Evolutionary conservation across 108 stramenopile species (phyloP), one percentile per base, ranked within the genome.

Genomic region (Conticribra guillardii): DNA sequence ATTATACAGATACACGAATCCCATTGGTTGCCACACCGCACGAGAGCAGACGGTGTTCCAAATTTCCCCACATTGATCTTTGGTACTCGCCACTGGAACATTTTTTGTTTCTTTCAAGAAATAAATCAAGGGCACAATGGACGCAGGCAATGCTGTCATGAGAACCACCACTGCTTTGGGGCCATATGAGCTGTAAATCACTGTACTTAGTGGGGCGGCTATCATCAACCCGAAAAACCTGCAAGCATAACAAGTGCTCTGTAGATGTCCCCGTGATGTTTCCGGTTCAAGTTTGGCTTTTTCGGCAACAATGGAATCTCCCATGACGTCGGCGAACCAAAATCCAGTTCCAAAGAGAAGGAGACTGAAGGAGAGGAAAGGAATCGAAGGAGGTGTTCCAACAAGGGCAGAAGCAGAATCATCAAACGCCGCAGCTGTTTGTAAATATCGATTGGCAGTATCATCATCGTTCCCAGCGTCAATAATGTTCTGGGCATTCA

Each of bases 261-360:
- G 93, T 16, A 87, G 77, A 22, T 82, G 74, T 17, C 93, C 93
- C 22, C 87, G 81, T 4, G 84, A 70, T n/a, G 79, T 57, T 26
- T 76, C 54, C 21, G 93, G 89, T 41, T 94, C 93, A 31, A 94
- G 66, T 61, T 91, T 94, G 24, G 93, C 93, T 63, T 91, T 94
- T 80, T 94, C 93, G 0, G 93, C 93, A 16, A 94, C 93, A 37
- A 94, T 83, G 23, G 76, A 79, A 60, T 94, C 93, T 8, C 83
- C 93, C 89, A 94, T 94, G 44, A 94, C 93, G 64, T 94, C 93
- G 0, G 90, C 92, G 46, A 90, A 63, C 92, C 92, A 93, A 69
- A 93, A 93, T 14, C 92, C 92, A 37, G 76, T 79, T 17, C 86
- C 89, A 56, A 89, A 91, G 11, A 88, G 23, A 0, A 94, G 59